Evolutionary conservation across 1,284 basidiomycete species (phyloP), one percentile per base, ranked within the genome.

Genomic region (Ustilago cynodontis): DNA sequence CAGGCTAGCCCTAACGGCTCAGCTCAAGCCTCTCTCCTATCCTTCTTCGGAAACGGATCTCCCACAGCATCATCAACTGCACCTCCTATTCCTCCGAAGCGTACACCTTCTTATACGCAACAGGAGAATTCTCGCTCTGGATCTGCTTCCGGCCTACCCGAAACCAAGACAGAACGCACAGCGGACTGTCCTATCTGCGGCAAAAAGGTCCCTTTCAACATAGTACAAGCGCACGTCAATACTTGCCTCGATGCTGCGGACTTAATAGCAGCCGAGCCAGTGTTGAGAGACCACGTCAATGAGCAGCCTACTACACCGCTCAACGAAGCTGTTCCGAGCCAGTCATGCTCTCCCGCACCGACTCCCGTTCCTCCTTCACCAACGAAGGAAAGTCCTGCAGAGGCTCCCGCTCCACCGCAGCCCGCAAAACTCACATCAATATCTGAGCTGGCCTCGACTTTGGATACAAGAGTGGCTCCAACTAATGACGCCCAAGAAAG

Each of bases 191-290:
- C 77, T 4, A 67, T 79, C 24, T 79, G 77, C 49, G 33, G 29
- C 24, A 61, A 59, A 22, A 58, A 59, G 29, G 64, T 76, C 2
- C 67, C 70, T 0, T 77, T 73, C 62, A 70, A 70, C 41, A 72
- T 67, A 2, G 62, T 79, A 8, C 61, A 76, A 18, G 73, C 73
- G n/a, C 77, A 79, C 20, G 77, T 76, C 66, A 73, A 76, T 45
- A 56, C 64, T 13, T 79, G 77, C 41, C 65, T 79, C 26, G 77
- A 79, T 39, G 61, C 75, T 20, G 54, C 63, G n/a, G 63, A 61
- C 37, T 54, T 59, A 10, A 28, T 47, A 35, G 16, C 59, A 8
- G 18, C 35, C 6, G 52, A 63, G 13, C 60, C 49, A 22, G 29
- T 71, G n/a, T 35, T 67, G 14, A 41, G 55, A 56, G 67, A 66